Evolutionary conservation across 371 early-diverging fungal species (phyloP).

Genomic region (Zychaea mexicana): DNA sequence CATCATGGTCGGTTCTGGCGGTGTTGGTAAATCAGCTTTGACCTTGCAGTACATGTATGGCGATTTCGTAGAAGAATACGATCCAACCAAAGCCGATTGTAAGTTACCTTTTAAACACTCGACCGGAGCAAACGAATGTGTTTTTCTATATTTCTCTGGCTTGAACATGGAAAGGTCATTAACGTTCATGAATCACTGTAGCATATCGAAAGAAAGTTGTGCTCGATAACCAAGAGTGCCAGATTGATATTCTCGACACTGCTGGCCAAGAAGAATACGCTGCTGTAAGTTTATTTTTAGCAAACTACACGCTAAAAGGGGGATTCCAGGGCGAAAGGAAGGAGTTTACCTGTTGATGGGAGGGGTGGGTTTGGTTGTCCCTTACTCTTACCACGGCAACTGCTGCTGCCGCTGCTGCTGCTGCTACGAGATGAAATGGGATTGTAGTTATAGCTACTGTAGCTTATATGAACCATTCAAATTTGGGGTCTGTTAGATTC

Average conservation of each 20-base stretch:
- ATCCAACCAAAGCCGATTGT: constrained; percentile 95
- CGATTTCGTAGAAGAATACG: constrained; percentile 95
- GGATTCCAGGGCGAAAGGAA: no score
- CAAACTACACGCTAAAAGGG: no score
- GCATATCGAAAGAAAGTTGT: constrained; percentile 74
- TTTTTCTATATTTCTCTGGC: no score
- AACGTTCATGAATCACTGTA: constrained; percentile 13
- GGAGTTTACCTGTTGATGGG: no score
- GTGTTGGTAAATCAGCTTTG: constrained; percentile 93
- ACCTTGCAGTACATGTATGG: constrained; percentile 93
- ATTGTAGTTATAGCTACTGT: no score
- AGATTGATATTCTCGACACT: constrained; percentile 92
- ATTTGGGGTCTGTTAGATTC: constrained; percentile 55
- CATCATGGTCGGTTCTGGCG: constrained; percentile 93
- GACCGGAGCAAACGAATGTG: no score
- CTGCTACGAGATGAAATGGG: no score
- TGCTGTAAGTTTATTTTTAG: constrained; percentile 53
- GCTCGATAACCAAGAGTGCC: constrained; percentile 74
- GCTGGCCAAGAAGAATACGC: constrained; percentile 93
- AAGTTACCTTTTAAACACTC: constrained; percentile 23
- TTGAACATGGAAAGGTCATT: no score
- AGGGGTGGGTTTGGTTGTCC: background rate
- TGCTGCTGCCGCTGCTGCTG: no score
- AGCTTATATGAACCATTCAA: no score
- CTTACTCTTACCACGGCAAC: no score